A percentile compares a stretch with the other conserved stretches of the same genome.
Conservation (phyloP, 164 flowering plant species). For the Hamamelis virginiana region DNA sequence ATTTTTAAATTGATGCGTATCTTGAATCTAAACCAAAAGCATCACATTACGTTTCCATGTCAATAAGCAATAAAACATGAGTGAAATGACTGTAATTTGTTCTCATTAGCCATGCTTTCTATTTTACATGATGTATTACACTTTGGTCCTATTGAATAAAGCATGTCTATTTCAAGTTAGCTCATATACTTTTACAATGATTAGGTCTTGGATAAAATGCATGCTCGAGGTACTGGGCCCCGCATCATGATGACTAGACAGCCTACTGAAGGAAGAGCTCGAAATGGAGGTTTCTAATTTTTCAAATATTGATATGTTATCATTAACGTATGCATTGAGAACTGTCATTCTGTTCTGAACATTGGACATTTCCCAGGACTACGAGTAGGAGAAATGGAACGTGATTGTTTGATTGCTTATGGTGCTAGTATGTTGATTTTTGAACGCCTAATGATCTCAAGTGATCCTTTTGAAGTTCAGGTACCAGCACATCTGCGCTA, state of each 20-base stretch:
- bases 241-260: conserved; percentile 82
- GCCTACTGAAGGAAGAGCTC: conserved; percentile 91
- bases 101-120: too few species aligned
- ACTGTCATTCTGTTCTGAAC: not conserved
- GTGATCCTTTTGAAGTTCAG: conserved; percentile 95
- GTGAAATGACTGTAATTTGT: too few species aligned
- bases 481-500: conserved; percentile 29
- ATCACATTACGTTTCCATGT: too few species aligned
- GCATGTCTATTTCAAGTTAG: conserved; percentile 2
- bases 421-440: conserved; percentile 86
- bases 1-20: too few species aligned
- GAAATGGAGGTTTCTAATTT: conserved; percentile 78
- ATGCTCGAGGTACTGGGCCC: conserved; percentile 92
- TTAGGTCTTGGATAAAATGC: conserved; percentile 94
- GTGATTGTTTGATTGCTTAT: conserved; percentile 95
- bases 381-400: conserved; percentile 97
- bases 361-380: conserved; percentile 48
- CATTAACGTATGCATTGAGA: not conserved
- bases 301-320: not conserved
- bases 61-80: too few species aligned
- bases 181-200: not conserved
- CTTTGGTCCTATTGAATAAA: not conserved
- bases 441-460: conserved; percentile 90
- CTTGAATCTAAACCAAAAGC: too few species aligned
- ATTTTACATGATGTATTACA: too few species aligned